Evolutionary conservation across 2,329 filamentous ascomycete species (phyloP).

Genomic region (Trichoderma brevicompactum): DNA sequence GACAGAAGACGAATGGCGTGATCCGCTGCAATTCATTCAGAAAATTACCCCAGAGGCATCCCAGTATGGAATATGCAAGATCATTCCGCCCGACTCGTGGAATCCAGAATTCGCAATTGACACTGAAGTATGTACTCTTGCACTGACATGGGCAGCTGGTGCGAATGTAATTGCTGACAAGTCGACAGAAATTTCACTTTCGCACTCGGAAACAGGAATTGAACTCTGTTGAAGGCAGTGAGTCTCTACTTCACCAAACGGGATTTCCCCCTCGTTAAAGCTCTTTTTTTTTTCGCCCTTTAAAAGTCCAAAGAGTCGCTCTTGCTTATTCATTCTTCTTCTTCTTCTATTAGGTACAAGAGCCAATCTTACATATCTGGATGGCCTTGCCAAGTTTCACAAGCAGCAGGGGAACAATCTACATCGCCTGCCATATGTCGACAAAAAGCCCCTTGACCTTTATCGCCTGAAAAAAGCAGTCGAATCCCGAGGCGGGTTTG

Average conservation of each 20-base stretch:
- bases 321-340: slow-evolving; percentile 42
- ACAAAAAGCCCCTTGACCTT: slow-evolving; percentile 94
- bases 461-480: slow-evolving; percentile 97
- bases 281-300: slow-evolving; percentile 19
- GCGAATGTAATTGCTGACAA: slow-evolving; percentile 30
- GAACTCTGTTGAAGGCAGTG: slow-evolving; percentile 98
- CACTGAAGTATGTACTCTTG: slow-evolving; percentile 70
- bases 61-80: slow-evolving; percentile 91
- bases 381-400: slow-evolving; percentile 94
- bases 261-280: neutral
- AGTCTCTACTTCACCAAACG: slow-evolving; percentile 41
- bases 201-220: slow-evolving; percentile 93
- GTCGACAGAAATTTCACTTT: slow-evolving; percentile 85
- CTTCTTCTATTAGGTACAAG: slow-evolving; percentile 69
- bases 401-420: slow-evolving; percentile 94
- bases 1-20: slow-evolving; percentile 91
- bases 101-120: slow-evolving; percentile 95
- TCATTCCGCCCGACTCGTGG: slow-evolving; percentile 92
- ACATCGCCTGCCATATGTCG: slow-evolving; percentile 92
- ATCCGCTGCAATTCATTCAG: slow-evolving; percentile 90
- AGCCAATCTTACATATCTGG: slow-evolving; percentile 93
- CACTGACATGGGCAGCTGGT: neutral
- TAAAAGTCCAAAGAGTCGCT: neutral
- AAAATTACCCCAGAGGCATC: slow-evolving; percentile 87
- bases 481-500: slow-evolving; percentile 91